Conservation (phyloP, 371 early-diverging fungal genomes). For the Globomyces sp. region DNA sequence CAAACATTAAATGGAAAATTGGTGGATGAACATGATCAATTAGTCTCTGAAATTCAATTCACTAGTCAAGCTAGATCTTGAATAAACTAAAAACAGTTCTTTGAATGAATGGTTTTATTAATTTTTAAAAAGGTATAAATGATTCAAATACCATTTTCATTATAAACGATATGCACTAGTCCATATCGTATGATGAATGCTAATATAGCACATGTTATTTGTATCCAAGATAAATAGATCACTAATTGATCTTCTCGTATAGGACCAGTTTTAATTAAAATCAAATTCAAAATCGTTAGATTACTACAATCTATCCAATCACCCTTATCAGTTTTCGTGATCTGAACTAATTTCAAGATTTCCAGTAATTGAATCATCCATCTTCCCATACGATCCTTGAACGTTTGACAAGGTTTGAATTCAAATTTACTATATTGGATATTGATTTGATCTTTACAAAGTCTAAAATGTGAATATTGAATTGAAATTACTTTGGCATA, state of each 20-base stretch:
- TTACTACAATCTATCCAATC: constrained; percentile 65
- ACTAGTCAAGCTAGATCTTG: no score
- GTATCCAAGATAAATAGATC: constrained; percentile 58
- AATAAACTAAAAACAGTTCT: no score
- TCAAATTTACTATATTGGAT: constrained; percentile 9
- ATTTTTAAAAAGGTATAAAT: no score
- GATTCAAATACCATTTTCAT: background rate
- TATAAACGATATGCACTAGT: constrained; percentile 71
- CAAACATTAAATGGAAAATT: constrained; percentile 38
- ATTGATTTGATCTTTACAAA: constrained; percentile 2
- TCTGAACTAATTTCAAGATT: constrained; percentile 27
- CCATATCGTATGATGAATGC: constrained; percentile 43
- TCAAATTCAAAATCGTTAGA: constrained; percentile 87
- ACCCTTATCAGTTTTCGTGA: constrained; percentile 29
- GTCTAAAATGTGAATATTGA: background rate
- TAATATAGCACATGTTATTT: constrained; percentile 59
- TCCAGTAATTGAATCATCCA: constrained; percentile 40
- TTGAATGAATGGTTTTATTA: no score
- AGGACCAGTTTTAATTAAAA: constrained; percentile 74
- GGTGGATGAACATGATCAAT: background rate
- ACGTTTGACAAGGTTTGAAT: background rate
- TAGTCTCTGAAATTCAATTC: no score
- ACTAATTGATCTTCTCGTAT: constrained; percentile 70
- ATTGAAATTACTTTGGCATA: constrained; percentile 65
- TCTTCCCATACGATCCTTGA: constrained; percentile 23